These are phyloP conservation scores for Penicillium sp. DNA, from an alignment of 2,329 filamentous ascomycete species.

Conservation along the genomic window DNA sequence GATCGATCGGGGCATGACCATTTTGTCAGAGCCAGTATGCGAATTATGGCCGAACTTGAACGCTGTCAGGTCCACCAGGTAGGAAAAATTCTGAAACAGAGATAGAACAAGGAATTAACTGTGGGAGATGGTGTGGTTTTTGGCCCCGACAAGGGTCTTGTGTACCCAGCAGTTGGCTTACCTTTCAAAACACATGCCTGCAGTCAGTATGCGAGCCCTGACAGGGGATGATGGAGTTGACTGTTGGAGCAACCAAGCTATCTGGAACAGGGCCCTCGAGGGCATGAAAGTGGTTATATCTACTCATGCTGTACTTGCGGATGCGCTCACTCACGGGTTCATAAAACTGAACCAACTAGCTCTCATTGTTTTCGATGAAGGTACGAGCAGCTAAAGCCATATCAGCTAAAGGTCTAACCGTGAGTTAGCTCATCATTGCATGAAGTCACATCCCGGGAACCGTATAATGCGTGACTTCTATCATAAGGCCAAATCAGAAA, in stretches of 20 bases:
- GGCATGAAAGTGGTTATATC: conserved; percentile 2
- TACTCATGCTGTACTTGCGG: conserved; percentile 3
- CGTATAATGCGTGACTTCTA: conserved; percentile 6
- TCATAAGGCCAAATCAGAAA: background rate
- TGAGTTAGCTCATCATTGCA: conserved; percentile 6
- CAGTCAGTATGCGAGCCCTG: conserved; percentile 1
- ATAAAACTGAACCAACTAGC: background rate
- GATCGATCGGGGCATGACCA: no score
- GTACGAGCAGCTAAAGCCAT: background rate
- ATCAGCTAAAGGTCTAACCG: background rate
- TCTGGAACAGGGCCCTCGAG: conserved; percentile 3
- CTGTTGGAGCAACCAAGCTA: conserved; percentile 1
- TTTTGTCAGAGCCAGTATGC: no score
- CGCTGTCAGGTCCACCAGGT: background rate
- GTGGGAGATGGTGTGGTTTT: conserved; percentile 5
- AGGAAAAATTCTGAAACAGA: background rate
- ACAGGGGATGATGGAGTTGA: conserved; percentile 4
- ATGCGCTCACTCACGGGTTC: conserved; percentile 5
- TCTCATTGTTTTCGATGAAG: conserved; percentile 5
- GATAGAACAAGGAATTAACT: background rate
- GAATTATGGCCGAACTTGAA: no score
- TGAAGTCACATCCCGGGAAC: background rate
- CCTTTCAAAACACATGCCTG: background rate
- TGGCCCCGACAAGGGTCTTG: conserved; percentile 1
- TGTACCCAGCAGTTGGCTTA: conserved; percentile 2